These are phyloP conservation scores for Polyplosphaeria fusca DNA, from an alignment of 495 filamentous ascomycete genomes.

Conservation along the genomic window DNA sequence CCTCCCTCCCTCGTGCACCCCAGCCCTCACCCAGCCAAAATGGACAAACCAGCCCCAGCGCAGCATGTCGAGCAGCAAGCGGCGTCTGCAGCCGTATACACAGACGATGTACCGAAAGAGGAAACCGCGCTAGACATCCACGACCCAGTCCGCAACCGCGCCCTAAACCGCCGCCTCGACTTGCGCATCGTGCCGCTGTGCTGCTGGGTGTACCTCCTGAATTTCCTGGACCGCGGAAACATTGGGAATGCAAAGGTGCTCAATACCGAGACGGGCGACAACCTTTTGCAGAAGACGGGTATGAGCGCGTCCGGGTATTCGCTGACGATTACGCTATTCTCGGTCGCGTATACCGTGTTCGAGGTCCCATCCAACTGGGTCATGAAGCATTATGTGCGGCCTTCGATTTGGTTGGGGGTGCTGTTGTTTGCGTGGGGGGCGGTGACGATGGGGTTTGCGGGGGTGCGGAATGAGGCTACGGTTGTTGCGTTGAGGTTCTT, in stretches of 20 bases:
- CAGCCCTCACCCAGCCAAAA: too few relatives aligned
- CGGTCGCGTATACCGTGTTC: constrained; percentile 25
- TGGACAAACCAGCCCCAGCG: not conserved
- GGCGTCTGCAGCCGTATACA: not conserved
- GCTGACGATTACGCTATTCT: constrained; percentile 21
- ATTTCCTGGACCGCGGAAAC: constrained; percentile 31
- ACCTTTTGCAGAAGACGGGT: constrained; percentile 18
- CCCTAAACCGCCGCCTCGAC: constrained; percentile 9
- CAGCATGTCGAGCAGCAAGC: not conserved
- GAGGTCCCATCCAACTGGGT: constrained; percentile 24
- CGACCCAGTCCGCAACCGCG: not conserved
- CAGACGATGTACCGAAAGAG: not conserved
- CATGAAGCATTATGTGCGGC: constrained; percentile 31
- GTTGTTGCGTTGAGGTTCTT: constrained; percentile 12
- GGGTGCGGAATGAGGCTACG: not conserved
- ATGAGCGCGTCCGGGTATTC: constrained; percentile 13
- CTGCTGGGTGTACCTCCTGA: constrained; percentile 23
- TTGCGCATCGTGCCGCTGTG: constrained; percentile 19
- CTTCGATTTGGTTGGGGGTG: constrained; percentile 17
- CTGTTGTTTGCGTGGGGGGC: constrained; percentile 19
- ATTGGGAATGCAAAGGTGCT: constrained; percentile 22
- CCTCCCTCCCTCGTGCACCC: too few relatives aligned
- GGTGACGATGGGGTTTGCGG: constrained; percentile 26
- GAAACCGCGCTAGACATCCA: not conserved
- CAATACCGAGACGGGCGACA: constrained; percentile 20